Base-by-base conservation (phyloP, 2,329 filamentous ascomycete genomes). In the Cryphonectria naterciae region DNA sequence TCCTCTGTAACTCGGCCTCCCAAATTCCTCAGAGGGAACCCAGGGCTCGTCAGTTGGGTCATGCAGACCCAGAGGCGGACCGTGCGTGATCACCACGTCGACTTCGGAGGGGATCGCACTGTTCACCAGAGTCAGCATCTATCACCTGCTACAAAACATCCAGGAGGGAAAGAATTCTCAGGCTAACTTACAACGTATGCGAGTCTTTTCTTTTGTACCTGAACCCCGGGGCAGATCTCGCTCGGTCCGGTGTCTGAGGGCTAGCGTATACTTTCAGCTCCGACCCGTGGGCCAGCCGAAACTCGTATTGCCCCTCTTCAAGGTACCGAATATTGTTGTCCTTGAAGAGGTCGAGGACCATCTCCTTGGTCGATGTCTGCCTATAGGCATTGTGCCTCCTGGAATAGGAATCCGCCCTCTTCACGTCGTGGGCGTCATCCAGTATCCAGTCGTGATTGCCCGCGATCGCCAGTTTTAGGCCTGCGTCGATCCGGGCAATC, bases 361-460 rank as follows among this genome's bases (percentile, higher is more conserved):
- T 37, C 13, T 56, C 52, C 17, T 49, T 68, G 8, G 4, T 49
- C 4, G 15, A 5, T 11, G 37, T 25, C 54, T n/a, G 46, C 8
- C 25, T 25, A 10, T 49, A 22, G 17, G 32, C 60, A 4, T 39
- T n/a, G 19, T 28, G 28, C 13, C 41, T 25, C 15, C 8, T 22
- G 37, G 10, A 39, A 62, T n/a, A 49, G 1, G 1, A n/a, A 19
- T 41, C 35, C 35, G 2, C 75, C 76, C 5, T 78, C 52, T 0
- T 70, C 2, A 61, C 54, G 32, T 67, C 63, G 39, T 22, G 65
- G 60, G 28, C 64, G 11, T 68, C 37, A 49, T 84, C 81, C 2
- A 84, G 76, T 0, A 79, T 82, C 56, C 85, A 85, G 71, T 88
- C 85, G 71, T 87, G 85, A 67, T 87, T 87, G 0, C 86, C 85